These are phyloP conservation scores for Davidsoniella australis DNA, from an alignment of 2,329 filamentous ascomycete genomes.

Conservation along the genomic window DNA sequence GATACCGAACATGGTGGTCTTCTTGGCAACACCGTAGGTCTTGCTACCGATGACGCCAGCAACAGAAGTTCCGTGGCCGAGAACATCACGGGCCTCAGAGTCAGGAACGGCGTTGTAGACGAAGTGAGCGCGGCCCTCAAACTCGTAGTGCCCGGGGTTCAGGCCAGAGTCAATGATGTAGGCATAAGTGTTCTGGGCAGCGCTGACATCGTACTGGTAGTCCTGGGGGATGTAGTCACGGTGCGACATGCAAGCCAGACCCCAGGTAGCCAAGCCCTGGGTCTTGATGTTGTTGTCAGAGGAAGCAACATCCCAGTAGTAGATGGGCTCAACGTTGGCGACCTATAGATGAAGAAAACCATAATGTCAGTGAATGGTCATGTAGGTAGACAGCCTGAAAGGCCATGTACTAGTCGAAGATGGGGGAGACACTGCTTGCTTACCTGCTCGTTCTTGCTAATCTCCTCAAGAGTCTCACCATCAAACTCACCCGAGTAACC, in stretches of 20 bases:
- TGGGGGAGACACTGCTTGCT: conserved; percentile 13
- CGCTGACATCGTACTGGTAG: conserved; percentile 26
- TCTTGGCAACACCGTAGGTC: conserved; percentile 99
- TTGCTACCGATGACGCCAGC: conserved; percentile 93
- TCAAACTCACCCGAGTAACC: conserved; percentile 29
- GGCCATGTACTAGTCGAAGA: not conserved
- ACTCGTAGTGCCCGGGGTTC: conserved; percentile 27
- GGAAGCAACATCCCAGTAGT: conserved; percentile 16
- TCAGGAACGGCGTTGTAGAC: conserved; percentile 82
- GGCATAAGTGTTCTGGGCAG: conserved; percentile 26
- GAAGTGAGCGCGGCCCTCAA: conserved; percentile 64
- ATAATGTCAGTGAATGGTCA: too few species aligned
- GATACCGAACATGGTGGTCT: conserved; percentile 52
- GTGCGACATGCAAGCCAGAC: conserved; percentile 29
- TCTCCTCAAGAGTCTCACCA: conserved; percentile 23
- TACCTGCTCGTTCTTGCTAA: conserved; percentile 25
- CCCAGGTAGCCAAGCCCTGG: conserved; percentile 25
- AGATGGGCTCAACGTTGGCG: conserved; percentile 15
- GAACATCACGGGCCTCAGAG: conserved; percentile 82
- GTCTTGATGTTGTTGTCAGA: conserved; percentile 13
- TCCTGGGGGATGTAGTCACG: conserved; percentile 18
- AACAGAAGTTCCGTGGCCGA: conserved; percentile 98
- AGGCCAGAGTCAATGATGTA: conserved; percentile 42
- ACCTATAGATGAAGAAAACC: conserved; percentile 12
- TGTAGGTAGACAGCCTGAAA: too few species aligned